Base-by-base conservation (phyloP, 352 stramenopile species). In the Globisporangium yorkense region DNA sequence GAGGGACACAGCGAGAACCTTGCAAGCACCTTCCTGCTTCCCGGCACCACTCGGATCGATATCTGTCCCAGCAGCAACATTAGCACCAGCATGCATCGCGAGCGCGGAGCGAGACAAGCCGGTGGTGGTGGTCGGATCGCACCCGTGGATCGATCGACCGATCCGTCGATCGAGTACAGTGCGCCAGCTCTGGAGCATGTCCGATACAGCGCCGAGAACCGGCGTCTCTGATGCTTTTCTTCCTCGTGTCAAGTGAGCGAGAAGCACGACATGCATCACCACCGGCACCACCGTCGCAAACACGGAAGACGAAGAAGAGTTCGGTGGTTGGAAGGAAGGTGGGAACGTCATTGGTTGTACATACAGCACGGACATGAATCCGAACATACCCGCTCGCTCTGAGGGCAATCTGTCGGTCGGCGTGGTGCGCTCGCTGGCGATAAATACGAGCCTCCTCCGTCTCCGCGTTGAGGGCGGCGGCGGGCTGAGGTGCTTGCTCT, bases 361-460 rank as follows among this genome's bases (percentile, higher is more conserved):
- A 39, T 18, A 51, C 46, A 37, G 29, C 46, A n/a, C 27, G 21
- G 46, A 20, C 24, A 51, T 7, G 27, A 10, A 21, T 21, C 46
- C 24, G 24, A 24, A 27, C 46, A 33, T 2, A 43, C 37, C 37
- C 46, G 24, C 46, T 57, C 43, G 54, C 21, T 37, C 44, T 27
- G 33, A 51, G 46, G 46, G 9, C 4, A 24, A 5, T n/a, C 13
- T 21, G 46, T 13, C 46, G 13, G 16, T 29, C 15, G 20, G 10
- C 29, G 21, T 35, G 24, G 21, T 21, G 46, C 46, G 33, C 44
- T 47, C 10, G 33, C 20, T 44, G 33, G 31, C 47, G 44, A 59
- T 59, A 60, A 60, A 54, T 60, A 60, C 54, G 37, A 50, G 50
- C 33, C 45, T 47, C 13, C 39, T 33, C 21, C 29, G 45, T 10